Percentiles rank a stretch among this genome's conserved stretches.
These are phyloP conservation scores for Rugonectria rugulosa DNA, from an alignment of 2,329 filamentous ascomycete species.

Conservation along the genomic window DNA sequence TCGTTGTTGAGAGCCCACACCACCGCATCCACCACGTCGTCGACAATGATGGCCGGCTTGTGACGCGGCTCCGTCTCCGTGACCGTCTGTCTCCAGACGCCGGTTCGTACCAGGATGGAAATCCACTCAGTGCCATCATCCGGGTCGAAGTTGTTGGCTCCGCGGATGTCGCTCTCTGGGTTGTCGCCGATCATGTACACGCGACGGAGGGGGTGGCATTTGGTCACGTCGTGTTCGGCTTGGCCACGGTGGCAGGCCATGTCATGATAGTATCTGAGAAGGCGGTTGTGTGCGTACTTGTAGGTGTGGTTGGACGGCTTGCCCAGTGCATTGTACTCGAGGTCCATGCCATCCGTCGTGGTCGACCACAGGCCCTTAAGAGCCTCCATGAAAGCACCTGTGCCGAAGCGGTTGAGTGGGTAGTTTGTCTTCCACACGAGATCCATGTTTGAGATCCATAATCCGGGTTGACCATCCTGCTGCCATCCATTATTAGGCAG, in stretches of 20 bases:
- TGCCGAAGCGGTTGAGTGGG: conserved; percentile 85
- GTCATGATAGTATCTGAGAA: conserved; percentile 59
- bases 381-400: conserved; percentile 88
- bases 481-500: conserved; percentile 82
- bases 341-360: conserved; percentile 68
- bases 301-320: conserved; percentile 85
- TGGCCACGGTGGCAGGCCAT: conserved; percentile 32
- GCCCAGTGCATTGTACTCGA: conserved; percentile 75
- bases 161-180: conserved; percentile 87
- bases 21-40: conserved; percentile 80
- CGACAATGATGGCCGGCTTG: conserved; percentile 70
- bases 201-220: conserved; percentile 64
- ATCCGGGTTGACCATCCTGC: conserved; percentile 77
- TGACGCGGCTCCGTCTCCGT: conserved; percentile 60
- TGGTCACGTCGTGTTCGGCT: conserved; percentile 20
- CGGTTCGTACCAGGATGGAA: conserved; percentile 80
- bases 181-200: conserved; percentile 98
- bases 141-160: conserved; percentile 79
- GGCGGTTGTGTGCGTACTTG: conserved; percentile 77
- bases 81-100: conserved; percentile 67
- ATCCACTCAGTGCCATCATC: conserved; percentile 75
- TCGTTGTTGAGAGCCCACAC: conserved; percentile 74
- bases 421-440: conserved; percentile 88
- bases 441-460: conserved; percentile 93
- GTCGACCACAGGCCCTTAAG: conserved; percentile 81